Conservation (phyloP, 2,329 filamentous ascomycete genomes). For the Sordariomycetes sp. region DNA sequence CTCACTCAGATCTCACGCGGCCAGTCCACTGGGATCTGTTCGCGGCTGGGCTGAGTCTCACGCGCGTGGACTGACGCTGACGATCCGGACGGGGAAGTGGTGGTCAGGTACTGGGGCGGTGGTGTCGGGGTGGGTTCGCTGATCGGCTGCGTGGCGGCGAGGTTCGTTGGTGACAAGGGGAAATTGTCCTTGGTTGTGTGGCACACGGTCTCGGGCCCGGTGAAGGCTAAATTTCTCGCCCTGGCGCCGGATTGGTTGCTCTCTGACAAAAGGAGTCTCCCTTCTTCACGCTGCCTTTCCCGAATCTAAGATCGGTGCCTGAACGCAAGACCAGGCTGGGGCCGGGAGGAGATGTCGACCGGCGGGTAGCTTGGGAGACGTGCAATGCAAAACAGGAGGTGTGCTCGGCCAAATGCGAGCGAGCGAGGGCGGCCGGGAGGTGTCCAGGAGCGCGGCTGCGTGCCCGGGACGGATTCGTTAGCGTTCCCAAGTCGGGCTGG, state of each 20-base stretch:
- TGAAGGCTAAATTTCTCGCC: background rate
- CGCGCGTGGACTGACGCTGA: background rate
- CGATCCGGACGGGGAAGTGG: background rate
- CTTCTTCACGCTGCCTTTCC: background rate
- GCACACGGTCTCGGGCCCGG: background rate
- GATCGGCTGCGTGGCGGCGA: background rate
- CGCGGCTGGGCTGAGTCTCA: background rate
- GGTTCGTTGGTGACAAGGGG: background rate
- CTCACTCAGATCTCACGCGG: background rate
- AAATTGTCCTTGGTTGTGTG: background rate
- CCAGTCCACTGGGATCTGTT: background rate
- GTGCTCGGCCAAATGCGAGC: too few species aligned
- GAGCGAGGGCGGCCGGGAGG: too few species aligned
- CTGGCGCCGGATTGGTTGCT: background rate
- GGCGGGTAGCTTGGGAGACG: background rate
- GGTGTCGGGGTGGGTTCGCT: background rate
- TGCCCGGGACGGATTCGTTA: too few species aligned
- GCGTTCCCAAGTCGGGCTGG: too few species aligned
- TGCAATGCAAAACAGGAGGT: too few species aligned
- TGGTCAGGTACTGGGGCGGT: background rate
- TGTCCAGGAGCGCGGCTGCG: too few species aligned
- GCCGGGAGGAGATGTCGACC: background rate
- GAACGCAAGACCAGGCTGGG: background rate
- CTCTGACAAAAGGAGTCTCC: background rate
- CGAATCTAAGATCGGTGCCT: background rate